Conservation (phyloP, 129 eudicot species). For the Ambrosia trifida region DNA sequence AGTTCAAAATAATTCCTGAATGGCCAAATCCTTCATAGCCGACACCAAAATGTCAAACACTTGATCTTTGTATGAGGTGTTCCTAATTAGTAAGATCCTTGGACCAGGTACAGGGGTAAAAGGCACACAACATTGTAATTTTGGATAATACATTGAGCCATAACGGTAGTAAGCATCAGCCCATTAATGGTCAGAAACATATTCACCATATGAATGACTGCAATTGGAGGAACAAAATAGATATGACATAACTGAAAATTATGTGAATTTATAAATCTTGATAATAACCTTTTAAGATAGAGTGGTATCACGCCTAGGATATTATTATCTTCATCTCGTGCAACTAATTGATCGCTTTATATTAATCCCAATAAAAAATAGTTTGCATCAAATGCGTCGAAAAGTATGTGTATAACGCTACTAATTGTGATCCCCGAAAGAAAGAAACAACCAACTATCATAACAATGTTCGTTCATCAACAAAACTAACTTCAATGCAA, state of each 20-base stretch:
- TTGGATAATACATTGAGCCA: slow-evolving; percentile 91
- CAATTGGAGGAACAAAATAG: slow-evolving; percentile 27
- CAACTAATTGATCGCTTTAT: too few species aligned
- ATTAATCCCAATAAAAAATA: too few species aligned
- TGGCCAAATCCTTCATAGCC: slow-evolving; percentile 82
- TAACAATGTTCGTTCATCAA: too few species aligned
- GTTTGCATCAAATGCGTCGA: too few species aligned
- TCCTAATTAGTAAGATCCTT: slow-evolving; percentile 78
- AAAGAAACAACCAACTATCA: too few species aligned
- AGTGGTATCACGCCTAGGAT: slow-evolving; percentile 86
- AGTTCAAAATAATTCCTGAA: slow-evolving; percentile 47
- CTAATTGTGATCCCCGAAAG: too few species aligned
- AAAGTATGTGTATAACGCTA: too few species aligned
- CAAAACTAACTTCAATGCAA: too few species aligned
- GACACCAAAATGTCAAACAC: slow-evolving; percentile 83
- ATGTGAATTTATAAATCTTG: not conserved
- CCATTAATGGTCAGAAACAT: slow-evolving; percentile 98
- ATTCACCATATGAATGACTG: slow-evolving; percentile 99
- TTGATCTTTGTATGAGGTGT: slow-evolving; percentile 63
- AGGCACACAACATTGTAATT: slow-evolving; percentile 87
- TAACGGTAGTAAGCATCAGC: slow-evolving; percentile 89
- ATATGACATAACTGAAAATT: slow-evolving; percentile 16
- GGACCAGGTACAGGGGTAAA: slow-evolving; percentile 98
- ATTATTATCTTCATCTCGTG: slow-evolving; percentile 62
- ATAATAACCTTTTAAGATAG: slow-evolving; percentile 81